Evolutionary conservation across 768 basidiomycete species (phyloP), one percentile per base, ranked within the genome.

Genomic region (Mycena polygramma): DNA sequence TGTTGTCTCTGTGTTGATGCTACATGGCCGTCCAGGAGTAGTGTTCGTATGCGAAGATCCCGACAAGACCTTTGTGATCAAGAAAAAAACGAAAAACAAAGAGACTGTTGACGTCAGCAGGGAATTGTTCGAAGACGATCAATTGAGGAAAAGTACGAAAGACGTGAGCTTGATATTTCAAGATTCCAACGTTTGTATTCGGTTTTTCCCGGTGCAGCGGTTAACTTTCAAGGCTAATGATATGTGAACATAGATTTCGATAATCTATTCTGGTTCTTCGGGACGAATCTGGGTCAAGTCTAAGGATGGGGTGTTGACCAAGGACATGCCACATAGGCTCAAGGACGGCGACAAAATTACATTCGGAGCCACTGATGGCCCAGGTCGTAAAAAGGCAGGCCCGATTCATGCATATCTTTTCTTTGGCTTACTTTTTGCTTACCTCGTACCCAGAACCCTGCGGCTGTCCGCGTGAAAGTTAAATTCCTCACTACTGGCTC

Each of bases 311-410:
- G n/a, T 49, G 13, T 59, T 74, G 19, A 26, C 26, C 19, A 59
- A 68, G 46, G 57, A 63, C 24, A 30, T 15, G 37, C 55, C 68
- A 6, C 66, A 69, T 58, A 20, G 24, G 11, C 57, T 75, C 46
- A 68, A 73, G 24, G 66, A 75, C 53, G 71, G 74, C 10, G 72
- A 68, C 57, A 55, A 22, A 20, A 53, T 75, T 53, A 66, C 70
- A 0, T 75, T 75, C 49, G 69, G 71, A 36, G 71, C 63, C 20
- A 70, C 58, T 26, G 53, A 66, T 15, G 69, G 69, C 48, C 45
- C 37, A 13, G 68, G 57, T 8, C 19, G 26, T 19, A 37, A 51
- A 52, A 49, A 64, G 22, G 71, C 65, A 17, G 36, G 62, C 46
- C 17, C 30, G 14, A 37, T 19, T 9, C 35, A 46, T 39, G n/a